Evolutionary conservation across 2,329 filamentous ascomycete genomes (phyloP).

Genomic region (Phialocephala sp.): DNA sequence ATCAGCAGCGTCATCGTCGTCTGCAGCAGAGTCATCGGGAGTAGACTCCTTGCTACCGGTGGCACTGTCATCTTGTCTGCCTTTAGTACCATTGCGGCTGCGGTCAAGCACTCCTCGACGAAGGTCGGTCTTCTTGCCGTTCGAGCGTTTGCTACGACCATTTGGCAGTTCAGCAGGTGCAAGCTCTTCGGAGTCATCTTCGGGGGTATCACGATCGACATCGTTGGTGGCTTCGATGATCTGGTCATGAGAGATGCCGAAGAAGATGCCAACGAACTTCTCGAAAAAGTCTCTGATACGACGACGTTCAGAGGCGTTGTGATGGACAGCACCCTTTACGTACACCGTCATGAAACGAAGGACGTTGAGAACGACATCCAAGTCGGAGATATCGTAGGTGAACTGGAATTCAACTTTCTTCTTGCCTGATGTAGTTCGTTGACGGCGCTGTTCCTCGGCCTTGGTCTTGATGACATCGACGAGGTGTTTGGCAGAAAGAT

Average conservation of each 20-base stretch:
- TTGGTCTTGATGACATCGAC: conserved; percentile 91
- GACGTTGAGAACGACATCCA: conserved; percentile 68
- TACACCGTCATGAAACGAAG: conserved; percentile 68
- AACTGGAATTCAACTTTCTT: conserved; percentile 72
- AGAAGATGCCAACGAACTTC: conserved; percentile 77
- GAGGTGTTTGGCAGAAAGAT: conserved; percentile 87
- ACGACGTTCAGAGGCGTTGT: conserved; percentile 74
- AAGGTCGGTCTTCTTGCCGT: conserved; percentile 79
- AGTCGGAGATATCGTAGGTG: conserved; percentile 74
- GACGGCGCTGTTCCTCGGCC: conserved; percentile 85
- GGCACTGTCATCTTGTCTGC: conserved; percentile 74
- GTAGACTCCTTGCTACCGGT: conserved; percentile 87
- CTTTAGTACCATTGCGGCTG: conserved; percentile 71
- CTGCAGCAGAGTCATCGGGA: conserved; percentile 78
- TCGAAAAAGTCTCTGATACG: conserved; percentile 78
- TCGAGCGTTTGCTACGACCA: conserved; percentile 66
- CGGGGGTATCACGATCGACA: conserved; percentile 72
- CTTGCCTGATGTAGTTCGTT: conserved; percentile 63
- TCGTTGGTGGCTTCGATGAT: conserved; percentile 71
- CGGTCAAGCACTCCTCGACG: conserved; percentile 86
- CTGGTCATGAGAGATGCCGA: conserved; percentile 73
- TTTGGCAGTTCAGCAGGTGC: conserved; percentile 73
- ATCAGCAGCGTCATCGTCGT: conserved; percentile 76
- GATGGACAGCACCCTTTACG: conserved; percentile 70
- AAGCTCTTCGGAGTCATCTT: conserved; percentile 72